Evolutionary conservation across 768 basidiomycete genomes (phyloP).

Genomic region (Naganishia onofrii): DNA sequence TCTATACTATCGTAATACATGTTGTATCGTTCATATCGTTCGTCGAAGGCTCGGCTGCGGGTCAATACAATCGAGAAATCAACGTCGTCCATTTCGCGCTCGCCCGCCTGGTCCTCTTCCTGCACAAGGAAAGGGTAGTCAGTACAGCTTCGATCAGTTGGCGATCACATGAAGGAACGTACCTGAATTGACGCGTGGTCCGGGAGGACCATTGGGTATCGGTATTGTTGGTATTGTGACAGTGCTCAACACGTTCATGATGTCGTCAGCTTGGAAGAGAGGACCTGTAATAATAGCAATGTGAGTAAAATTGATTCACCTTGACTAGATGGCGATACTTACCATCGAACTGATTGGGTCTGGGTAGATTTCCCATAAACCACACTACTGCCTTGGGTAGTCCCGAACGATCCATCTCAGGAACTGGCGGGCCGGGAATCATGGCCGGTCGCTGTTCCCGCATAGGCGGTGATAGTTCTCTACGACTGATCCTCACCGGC

Average conservation of each 20-base stretch:
- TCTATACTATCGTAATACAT: neutral
- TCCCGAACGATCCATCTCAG: conserved; percentile 53
- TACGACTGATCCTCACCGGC: conserved; percentile 22
- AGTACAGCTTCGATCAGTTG: neutral
- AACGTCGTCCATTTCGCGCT: neutral
- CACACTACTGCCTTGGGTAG: conserved; percentile 62
- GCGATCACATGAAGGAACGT: neutral
- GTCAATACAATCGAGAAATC: neutral
- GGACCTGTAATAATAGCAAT: conserved; percentile 62
- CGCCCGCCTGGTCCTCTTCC: neutral
- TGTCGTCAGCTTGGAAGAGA: conserved; percentile 81
- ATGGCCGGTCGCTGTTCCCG: conserved; percentile 35
- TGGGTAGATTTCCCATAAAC: conserved; percentile 79
- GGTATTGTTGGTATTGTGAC: conserved; percentile 65
- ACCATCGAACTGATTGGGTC: conserved; percentile 78
- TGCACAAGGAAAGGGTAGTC: neutral
- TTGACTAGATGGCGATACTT: conserved; percentile 42
- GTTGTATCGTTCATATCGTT: neutral
- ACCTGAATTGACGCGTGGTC: conserved; percentile 12
- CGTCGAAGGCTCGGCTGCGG: too few species aligned
- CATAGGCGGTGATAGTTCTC: conserved; percentile 14
- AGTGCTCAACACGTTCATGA: conserved; percentile 78
- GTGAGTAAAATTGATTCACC: neutral
- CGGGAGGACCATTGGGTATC: neutral
- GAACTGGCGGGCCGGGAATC: conserved; percentile 52